Conservation (phyloP, 2,329 filamentous ascomycete species). For the Tolypocladium inflatum region DNA sequence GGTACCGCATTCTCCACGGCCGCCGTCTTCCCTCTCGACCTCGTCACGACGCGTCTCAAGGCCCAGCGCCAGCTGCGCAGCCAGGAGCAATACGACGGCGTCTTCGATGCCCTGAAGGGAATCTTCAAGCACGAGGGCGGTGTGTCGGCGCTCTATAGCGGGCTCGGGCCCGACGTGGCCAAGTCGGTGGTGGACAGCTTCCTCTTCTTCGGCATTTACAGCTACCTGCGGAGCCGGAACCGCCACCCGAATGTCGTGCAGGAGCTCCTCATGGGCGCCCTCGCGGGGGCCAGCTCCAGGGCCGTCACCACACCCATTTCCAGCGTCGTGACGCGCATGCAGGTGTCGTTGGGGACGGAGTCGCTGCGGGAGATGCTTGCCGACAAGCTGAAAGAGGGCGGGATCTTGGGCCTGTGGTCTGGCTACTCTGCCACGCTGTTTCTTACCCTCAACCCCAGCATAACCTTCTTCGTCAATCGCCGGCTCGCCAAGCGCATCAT, state of each 20-base stretch:
- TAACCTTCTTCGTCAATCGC: constrained; percentile 79
- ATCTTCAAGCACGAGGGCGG: constrained; percentile 68
- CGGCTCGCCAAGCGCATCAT: constrained; percentile 54
- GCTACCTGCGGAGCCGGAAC: constrained; percentile 31
- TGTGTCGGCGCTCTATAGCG: constrained; percentile 58
- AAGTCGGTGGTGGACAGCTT: constrained; percentile 70
- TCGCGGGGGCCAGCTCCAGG: constrained; percentile 67
- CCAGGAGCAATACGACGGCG: constrained; percentile 46
- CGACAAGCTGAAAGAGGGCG: constrained; percentile 59
- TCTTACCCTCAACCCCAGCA: constrained; percentile 73
- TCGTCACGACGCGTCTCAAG: constrained; percentile 74
- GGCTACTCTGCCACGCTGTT: constrained; percentile 76
- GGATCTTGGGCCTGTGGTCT: constrained; percentile 72
- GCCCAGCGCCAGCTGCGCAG: constrained; percentile 55
- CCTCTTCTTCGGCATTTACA: constrained; percentile 80
- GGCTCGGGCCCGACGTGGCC: constrained; percentile 51
- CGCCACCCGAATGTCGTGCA: constrained; percentile 50
- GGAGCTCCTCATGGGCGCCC: constrained; percentile 64
- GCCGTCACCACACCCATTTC: constrained; percentile 71
- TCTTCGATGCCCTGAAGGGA: constrained; percentile 59
- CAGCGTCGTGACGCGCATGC: constrained; percentile 74
- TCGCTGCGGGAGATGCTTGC: constrained; percentile 48
- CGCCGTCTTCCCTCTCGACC: constrained; percentile 69
- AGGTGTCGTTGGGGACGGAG: constrained; percentile 47
- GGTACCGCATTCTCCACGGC: constrained; percentile 74